phyloP scores from a whole-genome alignment of 2,329 filamentous ascomycete species.

The Nemania bipapillata region DNA sequence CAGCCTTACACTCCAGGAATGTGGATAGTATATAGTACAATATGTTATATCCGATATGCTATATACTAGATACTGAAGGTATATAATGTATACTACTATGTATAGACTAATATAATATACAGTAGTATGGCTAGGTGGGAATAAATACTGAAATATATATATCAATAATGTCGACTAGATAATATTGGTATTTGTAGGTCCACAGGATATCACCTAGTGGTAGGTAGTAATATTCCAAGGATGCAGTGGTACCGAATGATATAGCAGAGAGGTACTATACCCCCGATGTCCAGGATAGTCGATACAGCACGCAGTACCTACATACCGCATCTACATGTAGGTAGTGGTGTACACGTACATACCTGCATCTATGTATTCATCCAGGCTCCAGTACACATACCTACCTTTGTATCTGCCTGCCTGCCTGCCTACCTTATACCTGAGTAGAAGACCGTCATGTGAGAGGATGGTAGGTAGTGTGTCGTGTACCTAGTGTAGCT shows the following conservation, averaged over 20 bases:
- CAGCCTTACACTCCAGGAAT: not conserved
- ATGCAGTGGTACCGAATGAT: conserved; percentile 16
- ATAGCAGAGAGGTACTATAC: conserved; percentile 26
- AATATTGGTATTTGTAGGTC: conserved; percentile 8
- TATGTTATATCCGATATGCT: not conserved
- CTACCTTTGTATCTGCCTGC: not conserved
- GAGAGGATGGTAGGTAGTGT: conserved; percentile 10
- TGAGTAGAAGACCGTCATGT: conserved; percentile 27
- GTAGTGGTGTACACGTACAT: conserved; percentile 33
- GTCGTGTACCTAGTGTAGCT: conserved; percentile 16
- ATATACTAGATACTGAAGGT: not conserved
- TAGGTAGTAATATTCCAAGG: conserved; percentile 25
- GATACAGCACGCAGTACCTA: conserved; percentile 23
- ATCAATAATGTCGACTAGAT: not conserved
- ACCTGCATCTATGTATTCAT: conserved; percentile 19
- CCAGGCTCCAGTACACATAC: not conserved
- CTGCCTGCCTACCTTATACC: conserved; percentile 4
- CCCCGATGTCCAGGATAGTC: conserved; percentile 11
- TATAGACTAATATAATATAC: too few species aligned
- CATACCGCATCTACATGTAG: conserved; percentile 21
- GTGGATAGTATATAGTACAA: not conserved
- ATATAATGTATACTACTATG: too few species aligned
- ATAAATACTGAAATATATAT: conserved; percentile 8
- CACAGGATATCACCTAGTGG: conserved; percentile 15
- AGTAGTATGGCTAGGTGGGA: too few species aligned